A percentile compares a stretch with the other conserved stretches of the same genome.
Conservation (phyloP, 2,329 filamentous ascomycete genomes). For the Colletotrichum navitas region DNA sequence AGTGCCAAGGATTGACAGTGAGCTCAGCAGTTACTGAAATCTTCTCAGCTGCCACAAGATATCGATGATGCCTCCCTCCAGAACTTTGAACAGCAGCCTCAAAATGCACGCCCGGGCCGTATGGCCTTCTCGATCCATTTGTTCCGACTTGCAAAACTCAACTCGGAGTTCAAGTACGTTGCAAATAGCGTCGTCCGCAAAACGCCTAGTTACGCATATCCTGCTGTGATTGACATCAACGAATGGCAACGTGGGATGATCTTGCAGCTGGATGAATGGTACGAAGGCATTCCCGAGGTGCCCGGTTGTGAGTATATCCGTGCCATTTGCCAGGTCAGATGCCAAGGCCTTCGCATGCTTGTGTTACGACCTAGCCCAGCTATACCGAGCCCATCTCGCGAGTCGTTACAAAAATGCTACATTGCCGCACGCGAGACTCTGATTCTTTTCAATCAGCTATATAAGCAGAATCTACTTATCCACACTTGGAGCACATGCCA, state of each 20-base stretch:
- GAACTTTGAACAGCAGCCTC: background rate
- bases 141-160: constrained; percentile 61
- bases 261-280: constrained; percentile 56
- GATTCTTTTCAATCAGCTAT: constrained; percentile 57
- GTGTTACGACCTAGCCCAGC: constrained; percentile 64
- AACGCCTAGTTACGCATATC: constrained; percentile 62
- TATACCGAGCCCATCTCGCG: constrained; percentile 60
- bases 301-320: constrained; percentile 45
- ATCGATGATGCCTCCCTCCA: constrained; percentile 45
- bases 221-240: constrained; percentile 57
- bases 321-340: constrained; percentile 58
- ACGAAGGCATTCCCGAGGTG: constrained; percentile 16
- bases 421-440: constrained; percentile 58
- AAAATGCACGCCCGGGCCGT: background rate
- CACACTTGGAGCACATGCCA: constrained; percentile 65
- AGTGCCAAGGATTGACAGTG: constrained; percentile 25
- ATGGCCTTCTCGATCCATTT: constrained; percentile 60
- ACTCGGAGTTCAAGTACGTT: constrained; percentile 70
- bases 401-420: constrained; percentile 57
- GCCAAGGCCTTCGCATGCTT: constrained; percentile 62
- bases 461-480: constrained; percentile 57
- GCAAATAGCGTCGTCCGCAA: constrained; percentile 64
- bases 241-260: constrained; percentile 61
- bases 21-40: constrained; percentile 40
- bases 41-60: constrained; percentile 48